Conservation (phyloP, 495 filamentous ascomycete genomes). For the Entonaema liquescens region DNA sequence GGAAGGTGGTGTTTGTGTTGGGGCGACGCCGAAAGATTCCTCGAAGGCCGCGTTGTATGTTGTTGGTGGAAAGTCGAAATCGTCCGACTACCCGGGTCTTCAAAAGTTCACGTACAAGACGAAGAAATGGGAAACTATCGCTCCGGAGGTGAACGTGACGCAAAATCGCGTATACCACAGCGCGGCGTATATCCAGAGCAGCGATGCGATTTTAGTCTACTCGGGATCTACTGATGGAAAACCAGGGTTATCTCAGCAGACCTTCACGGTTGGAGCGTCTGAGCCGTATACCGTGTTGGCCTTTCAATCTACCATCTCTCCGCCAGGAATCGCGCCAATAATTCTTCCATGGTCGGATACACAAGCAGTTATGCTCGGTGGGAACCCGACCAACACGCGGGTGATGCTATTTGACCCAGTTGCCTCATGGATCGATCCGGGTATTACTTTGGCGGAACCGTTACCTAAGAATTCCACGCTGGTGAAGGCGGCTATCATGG, state of each 20-base stretch:
- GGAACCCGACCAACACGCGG: slow-evolving; percentile 68
- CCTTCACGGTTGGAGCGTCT: slow-evolving; percentile 73
- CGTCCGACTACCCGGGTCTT: slow-evolving; percentile 73
- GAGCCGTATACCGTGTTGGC: slow-evolving; percentile 67
- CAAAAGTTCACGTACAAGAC: slow-evolving; percentile 84
- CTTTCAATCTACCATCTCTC: slow-evolving; percentile 58
- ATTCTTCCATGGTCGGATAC: slow-evolving; percentile 79
- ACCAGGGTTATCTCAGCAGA: slow-evolving; percentile 68
- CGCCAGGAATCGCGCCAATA: slow-evolving; percentile 72
- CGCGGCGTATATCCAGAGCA: slow-evolving; percentile 75
- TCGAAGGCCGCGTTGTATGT: slow-evolving; percentile 75
- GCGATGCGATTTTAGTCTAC: slow-evolving; percentile 80
- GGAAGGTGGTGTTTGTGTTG: slow-evolving; percentile 79
- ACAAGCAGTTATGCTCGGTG: slow-evolving; percentile 80
- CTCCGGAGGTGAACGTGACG: slow-evolving; percentile 61
- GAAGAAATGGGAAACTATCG: slow-evolving; percentile 76
- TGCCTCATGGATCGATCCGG: slow-evolving; percentile 68
- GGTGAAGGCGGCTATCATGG: slow-evolving; percentile 69
- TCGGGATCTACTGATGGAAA: slow-evolving; percentile 72
- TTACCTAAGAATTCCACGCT: slow-evolving; percentile 61
- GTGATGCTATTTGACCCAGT: slow-evolving; percentile 68
- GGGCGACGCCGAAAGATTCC: slow-evolving; percentile 64
- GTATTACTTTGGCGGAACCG: slow-evolving; percentile 65
- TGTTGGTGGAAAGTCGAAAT: slow-evolving; percentile 74
- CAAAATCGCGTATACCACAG: slow-evolving; percentile 77